Evolutionary conservation across 169 alveolate species (phyloP), one percentile per base, ranked within the genome.

Genomic region (Babesia caballi): DNA sequence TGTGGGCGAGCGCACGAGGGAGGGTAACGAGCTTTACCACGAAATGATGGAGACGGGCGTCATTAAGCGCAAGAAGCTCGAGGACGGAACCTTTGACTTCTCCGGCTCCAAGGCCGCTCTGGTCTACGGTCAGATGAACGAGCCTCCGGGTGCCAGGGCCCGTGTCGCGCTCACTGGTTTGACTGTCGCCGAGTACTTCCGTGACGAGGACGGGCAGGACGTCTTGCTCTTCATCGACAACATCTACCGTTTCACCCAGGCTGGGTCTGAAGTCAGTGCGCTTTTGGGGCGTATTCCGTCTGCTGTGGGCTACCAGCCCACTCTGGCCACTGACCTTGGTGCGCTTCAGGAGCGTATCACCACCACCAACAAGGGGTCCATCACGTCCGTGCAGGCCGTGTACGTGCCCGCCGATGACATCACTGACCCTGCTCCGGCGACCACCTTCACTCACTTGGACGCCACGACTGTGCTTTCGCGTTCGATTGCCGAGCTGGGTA

Each of bases 141-240:
- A 96, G 83, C 98, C 99, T 12, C 99, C 99, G 9, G 99, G 99
- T 53, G 99, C 99, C 38, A 96, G 99, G 50, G 99, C 99, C 27
- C 92, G 99, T 51, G 98, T 97, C 59, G 99, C 98, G 12, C 92
- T 97, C 41, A 95, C 99, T 40, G 99, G 99, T 27, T 86, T 97
- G 38, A 93, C 99, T 0, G 96, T 97, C 53, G 99, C 99, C 21
- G 99, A 97, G 80, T 97, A 97, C 76, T 97, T 97, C 96, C 92
- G 99, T 66, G 99, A 97, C 69, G 98, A 95, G 68, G 97, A 94
- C 86, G 95, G 95, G 21, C 98, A 96, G 71, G 98, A 95, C 81
- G 98, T 95, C 88, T 82, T 95, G 66, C 94, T 96, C 30, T 96
- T 97, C 92, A 93, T 96, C 44, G 99, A 96, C 90, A 96, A 97